A percentile compares a stretch with the other conserved stretches of the same genome.
Conservation (phyloP, 2,329 filamentous ascomycete genomes). For the Teratosphaeria viscida region DNA sequence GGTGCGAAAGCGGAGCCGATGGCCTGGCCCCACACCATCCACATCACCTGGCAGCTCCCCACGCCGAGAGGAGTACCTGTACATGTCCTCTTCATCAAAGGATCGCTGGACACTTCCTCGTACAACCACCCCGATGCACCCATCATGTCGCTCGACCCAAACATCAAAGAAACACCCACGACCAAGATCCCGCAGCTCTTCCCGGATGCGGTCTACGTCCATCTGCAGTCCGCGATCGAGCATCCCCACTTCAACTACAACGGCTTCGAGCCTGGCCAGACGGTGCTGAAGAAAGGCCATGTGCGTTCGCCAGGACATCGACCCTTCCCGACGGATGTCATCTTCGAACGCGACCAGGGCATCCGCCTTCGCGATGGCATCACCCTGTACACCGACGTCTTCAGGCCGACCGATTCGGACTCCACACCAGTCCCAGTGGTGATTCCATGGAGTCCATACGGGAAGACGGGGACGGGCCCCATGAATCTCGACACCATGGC, state of each 20-base stretch:
- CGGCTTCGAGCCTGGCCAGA: background rate
- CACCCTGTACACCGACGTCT: constrained; percentile 35
- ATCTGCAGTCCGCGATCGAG: background rate
- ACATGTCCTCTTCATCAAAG: too few species aligned
- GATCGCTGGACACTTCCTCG: too few species aligned
- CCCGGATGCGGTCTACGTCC: background rate
- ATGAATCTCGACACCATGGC: background rate
- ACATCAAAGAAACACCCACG: background rate
- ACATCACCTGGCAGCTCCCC: background rate
- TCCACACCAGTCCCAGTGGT: constrained; percentile 11
- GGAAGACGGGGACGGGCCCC: background rate
- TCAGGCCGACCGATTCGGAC: constrained; percentile 26
- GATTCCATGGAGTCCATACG: constrained; percentile 1
- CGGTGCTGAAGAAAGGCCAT: background rate
- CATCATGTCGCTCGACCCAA: background rate
- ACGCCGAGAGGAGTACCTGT: background rate
- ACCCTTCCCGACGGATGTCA: background rate
- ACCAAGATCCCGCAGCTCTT: background rate
- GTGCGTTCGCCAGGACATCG: background rate
- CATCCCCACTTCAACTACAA: background rate
- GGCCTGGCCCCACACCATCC: background rate
- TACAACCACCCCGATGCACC: background rate
- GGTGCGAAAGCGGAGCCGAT: background rate
- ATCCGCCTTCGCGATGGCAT: constrained; percentile 33
- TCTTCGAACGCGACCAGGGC: constrained; percentile 32